These are phyloP conservation scores for Phytophthora syringae DNA, from an alignment of 352 stramenopile species.

Conservation along the genomic window DNA sequence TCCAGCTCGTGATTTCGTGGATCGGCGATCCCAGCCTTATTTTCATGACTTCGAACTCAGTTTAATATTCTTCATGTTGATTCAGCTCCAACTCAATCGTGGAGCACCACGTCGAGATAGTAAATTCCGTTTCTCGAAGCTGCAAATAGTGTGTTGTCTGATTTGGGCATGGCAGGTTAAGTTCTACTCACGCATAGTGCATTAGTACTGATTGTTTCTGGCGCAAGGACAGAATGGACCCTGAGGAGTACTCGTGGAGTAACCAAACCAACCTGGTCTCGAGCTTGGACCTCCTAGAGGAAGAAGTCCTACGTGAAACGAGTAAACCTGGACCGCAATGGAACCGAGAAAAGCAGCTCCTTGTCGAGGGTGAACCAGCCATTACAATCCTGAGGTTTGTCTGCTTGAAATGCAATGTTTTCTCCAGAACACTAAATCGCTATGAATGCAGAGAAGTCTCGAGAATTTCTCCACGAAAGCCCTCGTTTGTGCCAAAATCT, in stretches of 20 bases:
- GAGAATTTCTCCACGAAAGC: constrained; percentile 30
- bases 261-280: constrained; percentile 26
- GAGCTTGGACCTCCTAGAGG: constrained; percentile 33
- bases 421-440: neutral
- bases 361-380: constrained; percentile 37
- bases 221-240: constrained; percentile 20
- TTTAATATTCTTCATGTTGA: too few species aligned
- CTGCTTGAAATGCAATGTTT: neutral
- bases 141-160: constrained; percentile 25
- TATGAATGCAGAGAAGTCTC: constrained; percentile 23
- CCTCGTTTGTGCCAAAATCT: constrained; percentile 9
- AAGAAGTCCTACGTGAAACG: constrained; percentile 24
- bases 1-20: too few species aligned
- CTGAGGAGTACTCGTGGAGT: constrained; percentile 15
- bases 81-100: neutral
- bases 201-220: neutral
- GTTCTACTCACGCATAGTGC: too few species aligned
- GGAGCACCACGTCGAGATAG: neutral
- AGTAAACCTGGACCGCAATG: constrained; percentile 9
- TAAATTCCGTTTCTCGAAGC: constrained; percentile 27
- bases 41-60: too few species aligned
- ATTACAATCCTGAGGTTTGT: constrained; percentile 28
- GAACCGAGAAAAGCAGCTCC: constrained; percentile 25
- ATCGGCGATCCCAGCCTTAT: too few species aligned
- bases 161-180: too few species aligned